phyloP scores from a whole-genome alignment of 768 basidiomycete species.

The Tricholoma sp. region DNA sequence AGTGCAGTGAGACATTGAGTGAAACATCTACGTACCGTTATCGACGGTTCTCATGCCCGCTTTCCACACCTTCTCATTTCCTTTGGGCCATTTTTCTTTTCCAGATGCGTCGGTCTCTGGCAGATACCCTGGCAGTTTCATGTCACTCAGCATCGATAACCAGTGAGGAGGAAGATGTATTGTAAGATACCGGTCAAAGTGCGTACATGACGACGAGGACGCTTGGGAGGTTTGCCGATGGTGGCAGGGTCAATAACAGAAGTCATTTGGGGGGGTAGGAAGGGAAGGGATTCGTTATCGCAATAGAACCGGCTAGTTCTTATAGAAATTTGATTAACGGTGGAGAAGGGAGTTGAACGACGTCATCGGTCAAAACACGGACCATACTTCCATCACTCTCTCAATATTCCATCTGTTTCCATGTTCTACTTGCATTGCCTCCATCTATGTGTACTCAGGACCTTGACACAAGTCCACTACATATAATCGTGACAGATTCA shows the following conservation, averaged over 20 bases:
- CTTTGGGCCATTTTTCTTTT: conserved; percentile 82
- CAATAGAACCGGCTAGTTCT: not conserved
- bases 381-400: no score
- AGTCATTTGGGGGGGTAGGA: conserved; percentile 58
- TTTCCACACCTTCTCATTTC: conserved; percentile 76
- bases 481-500: no score
- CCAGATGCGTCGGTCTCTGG: conserved; percentile 74
- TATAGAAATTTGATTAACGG: conserved; percentile 8
- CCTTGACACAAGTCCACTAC: no score
- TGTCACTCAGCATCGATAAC: conserved; percentile 4
- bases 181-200: conserved; percentile 51
- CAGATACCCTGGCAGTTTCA: conserved; percentile 53
- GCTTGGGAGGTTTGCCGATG: conserved; percentile 59
- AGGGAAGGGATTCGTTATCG: not conserved
- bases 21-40: conserved; percentile 37
- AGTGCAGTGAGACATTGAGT: no score
- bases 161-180: no score
- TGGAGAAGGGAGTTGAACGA: not conserved
- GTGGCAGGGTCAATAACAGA: conserved; percentile 59
- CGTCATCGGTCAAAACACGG: conserved; percentile 6
- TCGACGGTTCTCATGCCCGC: conserved; percentile 52
- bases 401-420: no score
- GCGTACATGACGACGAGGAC: conserved; percentile 62
- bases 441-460: no score
- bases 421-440: no score